Base-by-base conservation (phyloP, 164 flowering plant species). In the Stephania japonica region DNA sequence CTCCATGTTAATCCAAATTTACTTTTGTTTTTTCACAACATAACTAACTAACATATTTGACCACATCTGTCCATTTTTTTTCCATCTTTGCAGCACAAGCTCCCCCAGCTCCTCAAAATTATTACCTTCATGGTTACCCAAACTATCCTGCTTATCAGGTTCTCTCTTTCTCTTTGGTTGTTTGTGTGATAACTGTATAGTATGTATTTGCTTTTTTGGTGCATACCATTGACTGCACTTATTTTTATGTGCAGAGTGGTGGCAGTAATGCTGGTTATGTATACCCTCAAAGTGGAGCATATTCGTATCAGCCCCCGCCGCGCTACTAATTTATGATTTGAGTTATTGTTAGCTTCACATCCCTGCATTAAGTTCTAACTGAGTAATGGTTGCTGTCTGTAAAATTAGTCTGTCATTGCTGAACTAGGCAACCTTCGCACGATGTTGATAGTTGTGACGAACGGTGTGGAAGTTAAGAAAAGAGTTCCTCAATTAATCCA, bases 131-230 rank as follows among this genome's bases (percentile, higher is more conserved):
- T 24, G 72, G 72, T n/a, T 67, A 61, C 61, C 14, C 85, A 13
- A 70, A 71, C 72, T 75, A 74, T 72, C 61, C 79, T 67, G 76
- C 76, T 68, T 73, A 79, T 65, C 76, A 75, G 82, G 81, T 80
- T 70, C 75, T 73, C 72, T 68, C 84, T 77, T 75, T 75, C 74
- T 61, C 67, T 10, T 2, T 26, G 1, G 47, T 1, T 44, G 59
- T 23, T 4, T 24, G 38, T 32, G 38, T 32, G 32, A 61, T 19
- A 19, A 9, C 64, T 64, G 6, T 6, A 8, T 24, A 7, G 0
- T 23, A 42, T 32, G 65, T 11, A 47, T 69, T 11, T 69, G 26
- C 8, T 4, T 5, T 9, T 65, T n/a, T 3, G 23, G 8, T 19
- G 53, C 53, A 47, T 16, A 47, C 53, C 19, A 23, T 42, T 24